Base-by-base conservation (phyloP, 2,329 filamentous ascomycete genomes). In the Mollisiaceae sp. region DNA sequence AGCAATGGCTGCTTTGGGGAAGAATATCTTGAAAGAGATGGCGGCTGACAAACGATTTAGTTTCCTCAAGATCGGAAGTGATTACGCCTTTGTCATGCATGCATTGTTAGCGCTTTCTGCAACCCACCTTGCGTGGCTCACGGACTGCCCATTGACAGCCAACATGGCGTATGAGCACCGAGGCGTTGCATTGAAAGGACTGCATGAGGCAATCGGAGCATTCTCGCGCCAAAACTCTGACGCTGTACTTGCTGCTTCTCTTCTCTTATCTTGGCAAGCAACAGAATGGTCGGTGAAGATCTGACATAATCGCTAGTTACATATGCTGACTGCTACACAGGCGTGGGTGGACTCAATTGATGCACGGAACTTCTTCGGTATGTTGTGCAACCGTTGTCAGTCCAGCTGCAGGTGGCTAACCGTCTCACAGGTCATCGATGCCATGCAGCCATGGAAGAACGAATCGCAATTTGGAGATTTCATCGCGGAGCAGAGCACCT, bases 221-320 rank as follows among this genome's bases (percentile, higher is more conserved):
- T 97, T 98, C 79, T 96, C 91, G 2, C 89, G 88, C 72, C 88
- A 91, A 60, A 97, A 93, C 67, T 94, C 93, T 1, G 94, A 99
- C 79, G 93, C 94, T 52, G 90, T 97, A 68, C 85, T 99, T 62
- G 94, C 94, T 32, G 92, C 94, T 38, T 97, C 94, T 32, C 88
- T 97, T 54, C 86, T 98, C 57, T 85, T 99, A 59, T 96, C 94
- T 43, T 98, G 95, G 94, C 94, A 98, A 81, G 92, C 93, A 63
- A 95, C 90, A 66, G 94, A 98, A 81, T 98, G 94, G 94, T 96
- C 85, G 83, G 89, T 81, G 75, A 72, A 71, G 20, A 63, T 71
- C 69, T 72, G 54, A 75, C 74, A 73, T 27, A 55, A 57, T 66
- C 63, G 27, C 35, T 64, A 65, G 63, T 62, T 67, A 72, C 65